Percentiles rank a stretch among this genome's conserved stretches.
These are phyloP conservation scores for Crithidia acanthocephali DNA, from an alignment of 208 protist species.

Conservation along the genomic window DNA sequence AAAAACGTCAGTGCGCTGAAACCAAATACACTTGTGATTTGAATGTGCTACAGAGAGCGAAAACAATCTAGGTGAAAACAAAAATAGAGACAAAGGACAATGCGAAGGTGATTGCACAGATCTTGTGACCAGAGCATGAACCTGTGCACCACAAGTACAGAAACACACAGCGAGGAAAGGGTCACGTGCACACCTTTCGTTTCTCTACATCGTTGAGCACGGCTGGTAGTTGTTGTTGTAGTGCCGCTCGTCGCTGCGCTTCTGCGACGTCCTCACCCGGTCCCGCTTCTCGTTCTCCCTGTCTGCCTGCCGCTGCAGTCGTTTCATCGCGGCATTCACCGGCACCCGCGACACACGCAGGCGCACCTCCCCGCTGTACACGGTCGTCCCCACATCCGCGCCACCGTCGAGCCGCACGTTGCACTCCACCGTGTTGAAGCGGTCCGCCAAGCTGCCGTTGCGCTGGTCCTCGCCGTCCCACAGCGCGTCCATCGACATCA, in stretches of 20 bases:
- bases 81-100: conserved; percentile 5
- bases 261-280: conserved; percentile 1
- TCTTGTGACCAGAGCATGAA: too few species aligned
- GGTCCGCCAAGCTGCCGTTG: conserved; percentile 24
- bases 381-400: background rate
- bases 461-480: conserved; percentile 28
- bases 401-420: conserved; percentile 36
- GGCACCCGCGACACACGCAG: conserved; percentile 57
- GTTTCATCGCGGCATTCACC: conserved; percentile 36
- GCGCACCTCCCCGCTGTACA: conserved; percentile 44
- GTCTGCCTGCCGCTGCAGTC: conserved; percentile 30
- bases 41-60: background rate
- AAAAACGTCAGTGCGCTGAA: background rate
- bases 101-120: too few species aligned
- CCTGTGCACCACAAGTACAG: background rate
- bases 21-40: background rate
- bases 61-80: too few species aligned
- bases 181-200: background rate
- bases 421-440: conserved; percentile 36
- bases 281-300: conserved; percentile 33
- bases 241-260: conserved; percentile 17
- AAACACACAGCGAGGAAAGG: conserved; percentile 4
- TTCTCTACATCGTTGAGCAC: conserved; percentile 41
- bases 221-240: conserved; percentile 34
- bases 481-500: conserved; percentile 55